Percentiles rank a stretch among this genome's conserved stretches.
Evolutionary conservation across 1,284 basidiomycete genomes (phyloP).

Genomic region (Heliocybe sulcata): DNA sequence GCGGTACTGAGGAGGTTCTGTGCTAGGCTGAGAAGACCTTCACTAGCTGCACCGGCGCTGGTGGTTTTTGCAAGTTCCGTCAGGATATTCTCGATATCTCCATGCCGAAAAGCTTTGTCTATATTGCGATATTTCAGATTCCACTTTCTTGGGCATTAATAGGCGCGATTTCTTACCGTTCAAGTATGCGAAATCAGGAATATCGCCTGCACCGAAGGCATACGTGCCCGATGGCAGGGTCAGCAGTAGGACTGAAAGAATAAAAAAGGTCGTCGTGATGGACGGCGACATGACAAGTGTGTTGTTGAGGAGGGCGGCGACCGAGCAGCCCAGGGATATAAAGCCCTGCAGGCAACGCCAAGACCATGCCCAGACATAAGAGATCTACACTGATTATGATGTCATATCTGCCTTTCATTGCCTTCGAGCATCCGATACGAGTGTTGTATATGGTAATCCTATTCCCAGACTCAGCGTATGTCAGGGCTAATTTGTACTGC

Average conservation of each 20-base stretch:
- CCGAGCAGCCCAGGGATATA: neutral
- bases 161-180: slow-evolving; percentile 29
- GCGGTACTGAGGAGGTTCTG: slow-evolving; percentile 36
- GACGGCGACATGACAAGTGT: neutral
- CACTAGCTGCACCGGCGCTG: slow-evolving; percentile 37
- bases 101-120: slow-evolving; percentile 72
- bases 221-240: slow-evolving; percentile 37
- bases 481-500: too few relatives aligned
- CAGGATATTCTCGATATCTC: slow-evolving; percentile 64
- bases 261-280: slow-evolving; percentile 22
- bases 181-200: slow-evolving; percentile 55
- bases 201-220: slow-evolving; percentile 56
- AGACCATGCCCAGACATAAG: neutral
- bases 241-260: slow-evolving; percentile 36
- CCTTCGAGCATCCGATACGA: too few relatives aligned
- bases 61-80: slow-evolving; percentile 50
- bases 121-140: slow-evolving; percentile 4
- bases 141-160: slow-evolving; percentile 6
- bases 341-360: neutral
- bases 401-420: neutral
- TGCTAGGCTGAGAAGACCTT: slow-evolving; percentile 42
- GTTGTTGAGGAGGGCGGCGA: neutral
- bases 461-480: too few relatives aligned
- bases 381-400: neutral
- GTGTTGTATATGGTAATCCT: too few relatives aligned